Base-by-base conservation (phyloP, 768 basidiomycete species). In the Suillus clintonianus region DNA sequence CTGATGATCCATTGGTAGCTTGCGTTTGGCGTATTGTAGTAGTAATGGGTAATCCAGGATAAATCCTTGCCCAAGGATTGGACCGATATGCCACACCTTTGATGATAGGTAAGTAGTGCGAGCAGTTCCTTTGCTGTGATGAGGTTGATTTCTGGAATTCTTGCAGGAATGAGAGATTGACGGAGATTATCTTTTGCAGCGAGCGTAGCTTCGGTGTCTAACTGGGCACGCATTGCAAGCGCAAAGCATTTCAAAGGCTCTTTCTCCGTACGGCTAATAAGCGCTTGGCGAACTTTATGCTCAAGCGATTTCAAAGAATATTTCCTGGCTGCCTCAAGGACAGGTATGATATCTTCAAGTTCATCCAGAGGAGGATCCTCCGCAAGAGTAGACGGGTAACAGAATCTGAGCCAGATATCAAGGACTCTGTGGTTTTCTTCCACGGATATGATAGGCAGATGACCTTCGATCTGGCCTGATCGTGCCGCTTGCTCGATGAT, bases 191-290 rank as follows among this genome's bases (percentile, higher is more conserved):
- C 60, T 30, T 59, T 48, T 19, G 73, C 71, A 22, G 75, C 75
- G 13, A 66, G 61, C 36, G 61, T 58, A 1, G 69, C 70, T 58
- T 72, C 66, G 1, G 62, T 54, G n/a, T 65, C 39, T 6, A 73
- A 61, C 22, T 67, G 45, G 36, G 69, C 72, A 15, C 65, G 68
- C 48, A 69, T 60, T 19, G 72, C 71, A 22, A 77, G 64, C 17
- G 76, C 74, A 59, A 70, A 77, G 6, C 68, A 64, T 10, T 67
- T 65, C 22, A 75, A 22, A 5, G 76, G 68, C 32, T 68, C 67
- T 53, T 59, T 56, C 14, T 69, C 61, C 37, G 64, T 15, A 30
- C 62, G 66, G 51, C 60, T 43, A 37, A 45, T 42, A 30, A 74
- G 65, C 37, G 63, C 63, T 8, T 69, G 59, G 14, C 65, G 64